Evolutionary conservation across 1,284 basidiomycete species (phyloP), one percentile per base, ranked within the genome.

Genomic region (Stereum hirsutum): DNA sequence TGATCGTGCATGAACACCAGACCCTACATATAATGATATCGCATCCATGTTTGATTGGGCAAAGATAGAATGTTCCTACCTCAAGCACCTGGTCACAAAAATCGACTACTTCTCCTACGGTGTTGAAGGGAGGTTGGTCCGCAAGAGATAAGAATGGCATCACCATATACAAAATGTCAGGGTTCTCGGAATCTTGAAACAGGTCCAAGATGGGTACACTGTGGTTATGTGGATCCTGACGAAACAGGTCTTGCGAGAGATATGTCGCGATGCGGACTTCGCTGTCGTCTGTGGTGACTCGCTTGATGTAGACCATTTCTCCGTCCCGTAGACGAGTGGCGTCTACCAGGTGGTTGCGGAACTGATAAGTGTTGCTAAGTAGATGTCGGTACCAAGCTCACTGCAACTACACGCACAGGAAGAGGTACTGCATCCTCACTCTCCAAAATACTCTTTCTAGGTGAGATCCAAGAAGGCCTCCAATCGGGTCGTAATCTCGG

Each of bases 131-230:
- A 0, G 58, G 59, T 6, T 47, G 21, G 24, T 60, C 46, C n/a
- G 50, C 41, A 11, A 43, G 31, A 0, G 54, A 51, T 1, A 63
- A 38, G 19, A 60, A 54, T 1, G 61, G 62, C 56, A 63, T 58
- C 3, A 62, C 58, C 6, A 63, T 34, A 25, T 52, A 55, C 0
- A 50, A 50, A 2, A 52, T 38, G 0, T 30, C 24, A 1, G 39
- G 19, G 7, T 56, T 51, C 1, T 41, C 38, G 0, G 38, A 8
- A 23, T 60, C 56, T 1, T 30, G 39, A 17, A 64, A 51, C 1
- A 49, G 39, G 25, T 63, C 62, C 2, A 64, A 31, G 10, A 64
- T 53, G 2, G 58, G 63, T 2, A 64, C 57, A 20, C 52, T 54
- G 39, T 59, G 62, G 28, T 64, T 64, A 4, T 43, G 17, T 1